Evolutionary conservation across 805 yeast genomes (phyloP).

Genomic region (Candida ficus): DNA sequence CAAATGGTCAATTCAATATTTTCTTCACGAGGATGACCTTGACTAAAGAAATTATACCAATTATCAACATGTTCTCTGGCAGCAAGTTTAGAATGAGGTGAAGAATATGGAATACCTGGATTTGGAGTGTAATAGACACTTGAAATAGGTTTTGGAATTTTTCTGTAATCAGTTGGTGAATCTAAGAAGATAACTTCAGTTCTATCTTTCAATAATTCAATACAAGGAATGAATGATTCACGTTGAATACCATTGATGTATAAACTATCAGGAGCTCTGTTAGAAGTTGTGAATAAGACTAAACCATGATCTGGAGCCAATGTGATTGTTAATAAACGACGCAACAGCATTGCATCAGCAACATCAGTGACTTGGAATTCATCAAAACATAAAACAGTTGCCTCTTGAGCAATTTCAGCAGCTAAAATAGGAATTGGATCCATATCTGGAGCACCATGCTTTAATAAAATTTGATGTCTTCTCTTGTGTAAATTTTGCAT

Average conservation of each 20-base stretch:
- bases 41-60: slow-evolving; percentile 81
- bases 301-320: slow-evolving; percentile 75
- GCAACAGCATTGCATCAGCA: slow-evolving; percentile 94
- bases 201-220: slow-evolving; percentile 65
- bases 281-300: slow-evolving; percentile 87
- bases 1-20: slow-evolving; percentile 55
- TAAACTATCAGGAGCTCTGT: slow-evolving; percentile 90
- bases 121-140: slow-evolving; percentile 74
- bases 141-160: slow-evolving; percentile 76
- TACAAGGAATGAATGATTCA: slow-evolving; percentile 88
- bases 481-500: slow-evolving; percentile 93
- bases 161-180: slow-evolving; percentile 92
- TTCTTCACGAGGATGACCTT: slow-evolving; percentile 41
- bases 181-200: slow-evolving; percentile 76
- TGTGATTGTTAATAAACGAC: slow-evolving; percentile 66
- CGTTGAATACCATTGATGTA: slow-evolving; percentile 94
- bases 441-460: slow-evolving; percentile 60
- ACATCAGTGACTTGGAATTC: slow-evolving; percentile 98
- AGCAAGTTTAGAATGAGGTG: slow-evolving; percentile 43
- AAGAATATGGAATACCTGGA: slow-evolving; percentile 49
- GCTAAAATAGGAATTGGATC: slow-evolving; percentile 86
- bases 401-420: slow-evolving; percentile 67
- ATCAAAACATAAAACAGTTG: slow-evolving; percentile 87
- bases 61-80: slow-evolving; percentile 58
- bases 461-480: slow-evolving; percentile 64